phyloP scores from a whole-genome alignment of 441 rosid species.

The Manihot esculenta region DNA sequence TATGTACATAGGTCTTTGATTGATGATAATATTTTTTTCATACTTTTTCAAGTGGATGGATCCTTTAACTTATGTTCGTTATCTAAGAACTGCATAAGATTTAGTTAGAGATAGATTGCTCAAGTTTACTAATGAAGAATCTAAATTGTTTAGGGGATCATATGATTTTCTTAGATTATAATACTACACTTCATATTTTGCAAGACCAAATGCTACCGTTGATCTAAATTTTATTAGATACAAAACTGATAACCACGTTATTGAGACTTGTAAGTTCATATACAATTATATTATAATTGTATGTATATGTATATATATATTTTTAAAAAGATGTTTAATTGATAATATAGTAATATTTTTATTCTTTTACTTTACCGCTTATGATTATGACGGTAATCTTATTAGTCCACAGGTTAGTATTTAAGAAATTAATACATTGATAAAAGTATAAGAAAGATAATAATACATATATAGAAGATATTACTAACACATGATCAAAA shows the following conservation, averaged over 20 bases:
- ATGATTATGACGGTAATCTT: not conserved
- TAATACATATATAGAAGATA: too few relatives aligned
- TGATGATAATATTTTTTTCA: too few relatives aligned
- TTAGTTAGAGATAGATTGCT: constrained; percentile 6
- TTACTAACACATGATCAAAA: too few relatives aligned
- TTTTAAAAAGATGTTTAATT: too few relatives aligned
- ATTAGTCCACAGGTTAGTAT: not conserved
- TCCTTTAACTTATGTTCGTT: not conserved
- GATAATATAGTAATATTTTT: too few relatives aligned
- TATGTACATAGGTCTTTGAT: too few relatives aligned
- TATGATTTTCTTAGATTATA: constrained; percentile 7
- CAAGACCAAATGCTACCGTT: not conserved
- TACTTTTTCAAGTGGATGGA: not conserved
- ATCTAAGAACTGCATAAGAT: not conserved
- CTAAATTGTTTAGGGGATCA: not conserved
- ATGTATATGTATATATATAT: too few relatives aligned
- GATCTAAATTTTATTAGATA: not conserved
- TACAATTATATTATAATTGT: too few relatives aligned
- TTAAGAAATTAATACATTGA: too few relatives aligned
- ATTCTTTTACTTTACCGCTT: not conserved
- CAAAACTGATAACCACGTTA: not conserved
- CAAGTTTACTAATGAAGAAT: not conserved
- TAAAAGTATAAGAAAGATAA: too few relatives aligned
- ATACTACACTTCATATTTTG: not conserved
- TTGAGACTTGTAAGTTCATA: not conserved